Evolutionary conservation across 495 filamentous ascomycete species (phyloP), one percentile per base, ranked within the genome.

Genomic region (Penicillium odoratum): DNA sequence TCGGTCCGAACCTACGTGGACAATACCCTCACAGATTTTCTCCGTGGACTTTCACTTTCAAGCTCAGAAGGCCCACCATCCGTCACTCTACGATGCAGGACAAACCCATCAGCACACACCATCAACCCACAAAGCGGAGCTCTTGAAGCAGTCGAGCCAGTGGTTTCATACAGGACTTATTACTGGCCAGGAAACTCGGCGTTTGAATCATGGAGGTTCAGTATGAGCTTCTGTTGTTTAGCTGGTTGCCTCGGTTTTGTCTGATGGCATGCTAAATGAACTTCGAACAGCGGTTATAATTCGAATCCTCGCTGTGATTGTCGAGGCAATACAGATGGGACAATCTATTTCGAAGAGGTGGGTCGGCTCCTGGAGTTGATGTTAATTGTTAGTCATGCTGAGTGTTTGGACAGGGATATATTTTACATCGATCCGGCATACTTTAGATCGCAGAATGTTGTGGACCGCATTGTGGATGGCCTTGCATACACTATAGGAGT

Each of bases 371-470:
- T 54, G 0, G 1, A 30, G 26, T 46, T 4, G 33, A 36, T 36
- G 9, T 9, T 11, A 36, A 10, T 6, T 1, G 28, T 0, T 10
- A 5, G 38, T 3, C 10, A 40, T 53, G 18, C 11, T 4, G n/a
- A 45, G 15, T 1, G n/a, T 16, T 28, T 25, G 16, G 4, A 18
- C 13, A 96, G 94, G 63, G 92, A 94, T 58, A 90, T 98, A 13
- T 98, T 90, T 71, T 98, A 98, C 68, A 87, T 88, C 54, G 84
- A 96, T 62, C 86, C 89, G 0, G 81, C 83, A 42, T 81, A 94
- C 1, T 98, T 97, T 70, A 79, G 79, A 40, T 88, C 78, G 28
- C 95, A 98, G 64, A 63, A 64, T 15, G 81, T 86, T 5, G 91
- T 98, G 0, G 86, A 98, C 63, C 72, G 74, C 2, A 83, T 93